phyloP scores from a whole-genome alignment of 2,329 filamentous ascomycete genomes.

The Talaromyces sp. region DNA sequence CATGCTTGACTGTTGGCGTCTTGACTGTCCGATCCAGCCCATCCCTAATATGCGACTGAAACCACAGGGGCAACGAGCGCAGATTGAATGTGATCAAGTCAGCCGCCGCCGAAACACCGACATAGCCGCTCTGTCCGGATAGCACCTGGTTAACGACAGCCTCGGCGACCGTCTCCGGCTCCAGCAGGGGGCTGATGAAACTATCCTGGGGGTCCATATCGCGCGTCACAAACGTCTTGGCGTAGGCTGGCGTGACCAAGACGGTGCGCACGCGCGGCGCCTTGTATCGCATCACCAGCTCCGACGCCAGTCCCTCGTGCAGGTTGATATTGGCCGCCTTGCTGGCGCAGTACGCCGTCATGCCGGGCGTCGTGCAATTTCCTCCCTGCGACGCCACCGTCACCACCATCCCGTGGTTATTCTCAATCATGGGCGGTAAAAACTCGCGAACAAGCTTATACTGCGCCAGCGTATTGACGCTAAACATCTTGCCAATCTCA shows the following conservation, averaged over 20 bases:
- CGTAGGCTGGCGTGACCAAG: conserved; percentile 10
- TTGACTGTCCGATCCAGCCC: conserved; percentile 18
- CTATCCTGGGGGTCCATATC: conserved; percentile 48
- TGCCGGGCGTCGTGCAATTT: conserved; percentile 38
- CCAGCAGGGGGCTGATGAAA: conserved; percentile 51
- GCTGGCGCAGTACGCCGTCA: conserved; percentile 45
- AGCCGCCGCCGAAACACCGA: conserved; percentile 49
- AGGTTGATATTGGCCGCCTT: conserved; percentile 46
- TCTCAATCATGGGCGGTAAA: conserved; percentile 41
- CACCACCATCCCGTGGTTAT: conserved; percentile 49
- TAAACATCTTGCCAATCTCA: conserved; percentile 39
- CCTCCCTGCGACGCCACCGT: conserved; percentile 48
- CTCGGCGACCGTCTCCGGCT: conserved; percentile 60
- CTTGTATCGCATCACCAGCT: conserved; percentile 24
- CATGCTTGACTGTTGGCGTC: conserved; percentile 12
- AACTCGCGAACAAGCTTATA: conserved; percentile 44
- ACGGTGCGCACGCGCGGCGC: conserved; percentile 24
- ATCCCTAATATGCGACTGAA: conserved; percentile 50
- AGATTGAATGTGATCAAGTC: conserved; percentile 38
- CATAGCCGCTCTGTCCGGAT: conserved; percentile 51
- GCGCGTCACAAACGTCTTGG: conserved; percentile 8
- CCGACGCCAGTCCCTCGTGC: conserved; percentile 39
- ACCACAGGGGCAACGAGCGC: conserved; percentile 58
- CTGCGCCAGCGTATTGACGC: conserved; percentile 45
- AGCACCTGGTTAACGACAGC: conserved; percentile 57